phyloP scores from a whole-genome alignment of 441 rosid species.

The Gossypium lobatum region DNA sequence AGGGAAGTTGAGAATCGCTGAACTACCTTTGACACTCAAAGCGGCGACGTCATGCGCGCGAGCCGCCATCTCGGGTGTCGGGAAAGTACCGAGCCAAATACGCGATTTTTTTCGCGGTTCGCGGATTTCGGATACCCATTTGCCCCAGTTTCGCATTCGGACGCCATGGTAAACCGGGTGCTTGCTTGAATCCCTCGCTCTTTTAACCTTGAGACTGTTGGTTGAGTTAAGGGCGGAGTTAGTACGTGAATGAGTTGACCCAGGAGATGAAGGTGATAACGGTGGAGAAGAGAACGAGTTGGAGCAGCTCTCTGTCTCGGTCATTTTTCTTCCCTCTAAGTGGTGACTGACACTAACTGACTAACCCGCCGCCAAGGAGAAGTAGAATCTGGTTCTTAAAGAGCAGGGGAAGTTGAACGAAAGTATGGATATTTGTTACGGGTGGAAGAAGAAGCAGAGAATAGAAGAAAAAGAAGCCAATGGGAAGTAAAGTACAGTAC shows the following conservation, averaged over 20 bases:
- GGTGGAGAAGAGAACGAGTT: conserved; percentile 25
- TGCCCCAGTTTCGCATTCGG: conserved; percentile 89
- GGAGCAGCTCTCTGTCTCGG: conserved; percentile 32
- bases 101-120: conserved; percentile 89
- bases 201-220: background rate
- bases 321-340: conserved; percentile 10
- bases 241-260: conserved; percentile 8
- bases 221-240: conserved; percentile 5
- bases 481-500: background rate
- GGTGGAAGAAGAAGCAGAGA: background rate
- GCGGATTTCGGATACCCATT: conserved; percentile 95
- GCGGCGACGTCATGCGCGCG: conserved; percentile 94
- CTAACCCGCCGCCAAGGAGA: background rate
- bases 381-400: background rate
- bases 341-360: background rate
- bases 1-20: conserved; percentile 84
- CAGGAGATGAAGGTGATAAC: conserved; percentile 16
- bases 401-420: background rate
- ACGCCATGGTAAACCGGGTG: conserved; percentile 79
- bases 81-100: conserved; percentile 91
- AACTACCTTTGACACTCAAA: conserved; percentile 61
- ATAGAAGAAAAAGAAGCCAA: background rate
- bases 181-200: conserved; percentile 41
- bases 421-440: background rate
- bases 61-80: conserved; percentile 91